A percentile compares a stretch with the other conserved stretches of the same genome.
Evolutionary conservation across 768 basidiomycete genomes (phyloP).

Genomic region (Lentinus tigrinus): DNA sequence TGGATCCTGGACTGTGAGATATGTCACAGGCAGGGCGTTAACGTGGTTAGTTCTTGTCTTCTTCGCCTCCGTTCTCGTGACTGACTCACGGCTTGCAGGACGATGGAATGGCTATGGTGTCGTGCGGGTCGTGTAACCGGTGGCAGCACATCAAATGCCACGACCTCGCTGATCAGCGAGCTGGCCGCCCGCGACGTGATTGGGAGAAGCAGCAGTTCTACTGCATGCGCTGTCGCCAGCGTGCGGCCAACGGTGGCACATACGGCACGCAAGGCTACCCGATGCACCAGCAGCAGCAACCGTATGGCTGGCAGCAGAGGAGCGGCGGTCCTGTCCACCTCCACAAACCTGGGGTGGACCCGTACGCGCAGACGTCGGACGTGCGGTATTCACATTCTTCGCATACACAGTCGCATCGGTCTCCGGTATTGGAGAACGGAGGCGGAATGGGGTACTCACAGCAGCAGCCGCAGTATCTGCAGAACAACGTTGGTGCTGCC

Average conservation of each 20-base stretch:
- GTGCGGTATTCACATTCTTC: slow-evolving; percentile 10
- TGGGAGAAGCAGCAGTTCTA: slow-evolving; percentile 88
- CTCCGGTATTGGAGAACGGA: slow-evolving; percentile 6
- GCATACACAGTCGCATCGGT: neutral
- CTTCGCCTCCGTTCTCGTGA: neutral
- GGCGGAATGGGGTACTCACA: slow-evolving; percentile 6
- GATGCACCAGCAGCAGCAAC: slow-evolving; percentile 7
- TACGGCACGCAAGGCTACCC: slow-evolving; percentile 5
- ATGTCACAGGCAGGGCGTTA: slow-evolving; percentile 69
- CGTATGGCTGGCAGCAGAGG: slow-evolving; percentile 8
- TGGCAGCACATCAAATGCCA: slow-evolving; percentile 94
- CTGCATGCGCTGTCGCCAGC: slow-evolving; percentile 57
- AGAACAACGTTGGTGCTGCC: slow-evolving; percentile 9
- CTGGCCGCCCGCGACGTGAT: slow-evolving; percentile 67
- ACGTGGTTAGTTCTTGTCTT: slow-evolving; percentile 51
- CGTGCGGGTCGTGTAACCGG: slow-evolving; percentile 75
- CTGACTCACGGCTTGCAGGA: slow-evolving; percentile 48
- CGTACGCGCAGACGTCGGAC: slow-evolving; percentile 13
- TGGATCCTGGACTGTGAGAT: slow-evolving; percentile 92
- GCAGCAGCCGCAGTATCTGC: slow-evolving; percentile 8
- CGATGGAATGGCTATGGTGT: slow-evolving; percentile 76
- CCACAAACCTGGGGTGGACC: slow-evolving; percentile 9
- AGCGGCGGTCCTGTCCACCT: neutral
- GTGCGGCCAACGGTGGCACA: slow-evolving; percentile 2
- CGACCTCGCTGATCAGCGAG: slow-evolving; percentile 62